Evolutionary conservation across 306 rosid species (phyloP).

Genomic region (Vicia sativa): DNA sequence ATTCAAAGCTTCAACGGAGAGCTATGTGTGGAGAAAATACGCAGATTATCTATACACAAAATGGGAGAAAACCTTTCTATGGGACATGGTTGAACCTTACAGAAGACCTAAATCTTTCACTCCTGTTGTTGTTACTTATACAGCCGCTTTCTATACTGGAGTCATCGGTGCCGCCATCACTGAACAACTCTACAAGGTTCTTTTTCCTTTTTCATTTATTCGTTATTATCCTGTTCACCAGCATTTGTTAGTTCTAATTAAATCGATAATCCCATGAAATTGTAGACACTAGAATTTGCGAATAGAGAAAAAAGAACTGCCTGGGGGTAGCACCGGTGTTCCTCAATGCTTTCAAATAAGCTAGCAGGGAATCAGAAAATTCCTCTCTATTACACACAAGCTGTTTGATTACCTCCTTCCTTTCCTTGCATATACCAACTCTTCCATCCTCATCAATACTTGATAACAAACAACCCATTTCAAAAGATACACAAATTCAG

Average conservation of each 20-base stretch:
- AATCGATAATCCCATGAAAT: too few species aligned
- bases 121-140: conserved; percentile 71
- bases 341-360: conserved; percentile 71
- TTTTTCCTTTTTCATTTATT: too few species aligned
- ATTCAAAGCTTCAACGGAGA: conserved; percentile 50
- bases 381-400: conserved; percentile 65
- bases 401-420: conserved; percentile 78
- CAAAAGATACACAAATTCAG: conserved; percentile 1
- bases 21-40: conserved; percentile 82
- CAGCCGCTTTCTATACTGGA: conserved; percentile 84
- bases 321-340: conserved; percentile 80
- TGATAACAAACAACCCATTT: conserved; percentile 86
- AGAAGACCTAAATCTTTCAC: conserved; percentile 80
- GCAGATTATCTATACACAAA: conserved; percentile 80
- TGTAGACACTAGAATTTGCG: too few species aligned
- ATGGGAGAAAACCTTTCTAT: conserved; percentile 84
- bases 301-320: too few species aligned
- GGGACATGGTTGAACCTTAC: conserved; percentile 91
- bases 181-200: conserved; percentile 92
- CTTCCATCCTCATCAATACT: conserved; percentile 69
- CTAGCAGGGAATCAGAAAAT: conserved; percentile 75
- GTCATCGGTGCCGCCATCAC: conserved; percentile 85
- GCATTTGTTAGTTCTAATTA: too few species aligned
- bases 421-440: conserved; percentile 68
- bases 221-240: too few species aligned